Base-by-base conservation (phyloP, 2,329 filamentous ascomycete species). In the Alternaria rosae region DNA sequence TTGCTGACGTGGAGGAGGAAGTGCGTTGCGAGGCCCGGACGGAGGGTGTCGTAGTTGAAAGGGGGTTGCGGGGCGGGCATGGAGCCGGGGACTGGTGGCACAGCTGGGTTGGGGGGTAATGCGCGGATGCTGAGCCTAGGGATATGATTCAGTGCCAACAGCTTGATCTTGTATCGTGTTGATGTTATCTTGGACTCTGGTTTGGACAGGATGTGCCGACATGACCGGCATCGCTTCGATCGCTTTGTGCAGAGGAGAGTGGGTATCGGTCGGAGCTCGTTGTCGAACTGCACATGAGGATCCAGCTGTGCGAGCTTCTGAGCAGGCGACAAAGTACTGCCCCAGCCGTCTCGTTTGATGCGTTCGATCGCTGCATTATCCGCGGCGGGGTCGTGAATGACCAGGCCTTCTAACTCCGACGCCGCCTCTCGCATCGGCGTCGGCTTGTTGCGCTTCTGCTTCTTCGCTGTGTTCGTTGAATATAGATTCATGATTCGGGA, bases 151-250 rank as follows among this genome's bases (percentile, higher is more conserved):
- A 81, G 74, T 12, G 95, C 96, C 6, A 98, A 89, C 1, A 98
- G 86, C 57, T 92, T 91, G 78, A 99, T 97, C 73, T 94, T 92
- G 86, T 95, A 98, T 28, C 94, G 91, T 7, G 92, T 95, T 54
- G 91, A 94, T 48, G 89, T 88, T 30, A 97, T 90, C 79, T 98
- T 99, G 61, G 90, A 88, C 80, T 99, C 95, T 13, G 94, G 95
- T 78, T 97, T 96, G 64, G 93, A 92, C 70, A 99, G 91, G 76
- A 98, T 97, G 81, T 98, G 94, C 12, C 95, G 91, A 81, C 95
- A 99, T 11, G 90, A 87, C 53, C 92, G 91, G 79, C 95, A 99
- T 47, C 95, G 92, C 82, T 97, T 98, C 20, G 93, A 93, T 38
- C 94, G 91, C 76, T 97, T 97, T 0, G 94, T 97, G 59, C 93